Base-by-base conservation (phyloP, 345 rosid species). In the Eucalyptus virginea region DNA sequence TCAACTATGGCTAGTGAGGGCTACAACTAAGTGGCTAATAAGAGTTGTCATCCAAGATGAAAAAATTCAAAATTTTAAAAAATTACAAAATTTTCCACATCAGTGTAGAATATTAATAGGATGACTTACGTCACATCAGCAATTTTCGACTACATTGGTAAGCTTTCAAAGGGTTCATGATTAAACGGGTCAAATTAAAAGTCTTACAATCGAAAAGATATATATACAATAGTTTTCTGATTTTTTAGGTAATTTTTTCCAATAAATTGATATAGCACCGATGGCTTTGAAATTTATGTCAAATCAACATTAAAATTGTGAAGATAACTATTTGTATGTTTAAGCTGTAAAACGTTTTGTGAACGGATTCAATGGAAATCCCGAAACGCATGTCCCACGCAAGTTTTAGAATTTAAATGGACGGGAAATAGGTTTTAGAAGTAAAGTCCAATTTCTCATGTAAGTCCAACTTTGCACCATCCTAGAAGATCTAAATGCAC, bases 101-200 rank as follows among this genome's bases (percentile, higher is more conserved):
- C 11, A 3, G 0, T 8, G 3, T 18, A 8, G 23, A 16, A 8
- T 4, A 2, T 67, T 45, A 30, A 11, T 69, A 18, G 0, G 13
- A 69, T 0, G 3, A 69, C 4, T 3, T 23, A 18, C 2, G 0
- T 34, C 7, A 69, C 14, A 8, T 34, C 0, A 18, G 3, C 3
- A 1, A n/a, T 34, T 34, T 34, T 1, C 2, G 1, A 11, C 7
- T 34, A 34, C 42, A 34, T 34, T 69, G 4, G 7, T 6, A 18
- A 69, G 11, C 2, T 34, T 3, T 17, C 14, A 37, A 69, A 18
- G 3, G 8, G 2, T 5, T 32, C 17, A 8, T 8, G 12, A 34
- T 11, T 32, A 4, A 17, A 67, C 0, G 3, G 3, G 18, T 18
- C 23, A 67, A 4, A 9, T 67, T 32, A 9, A 8, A 65, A 65